Evolutionary conservation across 192 early-diverging fungal genomes (phyloP).

Genomic region (Rhizophagus clarus): DNA sequence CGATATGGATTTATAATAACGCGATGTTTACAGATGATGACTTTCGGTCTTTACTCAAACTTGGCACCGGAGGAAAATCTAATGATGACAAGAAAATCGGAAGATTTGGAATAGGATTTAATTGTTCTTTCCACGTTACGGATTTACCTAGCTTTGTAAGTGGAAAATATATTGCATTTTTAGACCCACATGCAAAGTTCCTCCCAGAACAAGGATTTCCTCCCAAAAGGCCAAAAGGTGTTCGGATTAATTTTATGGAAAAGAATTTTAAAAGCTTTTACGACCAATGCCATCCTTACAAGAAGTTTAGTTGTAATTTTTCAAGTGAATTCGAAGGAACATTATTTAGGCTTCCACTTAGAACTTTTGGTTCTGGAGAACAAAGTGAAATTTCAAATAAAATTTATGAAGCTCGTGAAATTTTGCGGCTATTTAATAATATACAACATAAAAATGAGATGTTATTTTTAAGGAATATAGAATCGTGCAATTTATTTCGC

Average conservation of each 20-base stretch:
- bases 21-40: slow-evolving; percentile 24
- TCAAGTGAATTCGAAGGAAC: slow-evolving; percentile 11
- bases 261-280: slow-evolving; percentile 14
- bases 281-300: slow-evolving; percentile 26
- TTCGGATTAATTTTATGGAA: background rate
- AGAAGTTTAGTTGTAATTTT: slow-evolving; percentile 13
- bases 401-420: background rate
- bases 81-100: slow-evolving; percentile 10
- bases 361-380: background rate
- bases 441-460: background rate
- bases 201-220: slow-evolving; percentile 13
- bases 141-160: slow-evolving; percentile 36
- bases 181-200: slow-evolving; percentile 25
- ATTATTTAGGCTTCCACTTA: slow-evolving; percentile 33
- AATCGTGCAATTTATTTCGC: background rate
- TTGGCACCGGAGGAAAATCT: slow-evolving; percentile 34
- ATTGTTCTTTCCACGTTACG: slow-evolving; percentile 20
- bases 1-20: slow-evolving; percentile 34
- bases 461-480: slow-evolving; percentile 16
- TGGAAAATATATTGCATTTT: slow-evolving; percentile 26
- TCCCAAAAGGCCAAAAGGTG: background rate
- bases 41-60: slow-evolving; percentile 26
- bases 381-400: background rate
- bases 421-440: background rate
- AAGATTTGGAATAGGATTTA: slow-evolving; percentile 21